Conservation (phyloP, 2,329 filamentous ascomycete genomes). For the Lecanicillium sp. region DNA sequence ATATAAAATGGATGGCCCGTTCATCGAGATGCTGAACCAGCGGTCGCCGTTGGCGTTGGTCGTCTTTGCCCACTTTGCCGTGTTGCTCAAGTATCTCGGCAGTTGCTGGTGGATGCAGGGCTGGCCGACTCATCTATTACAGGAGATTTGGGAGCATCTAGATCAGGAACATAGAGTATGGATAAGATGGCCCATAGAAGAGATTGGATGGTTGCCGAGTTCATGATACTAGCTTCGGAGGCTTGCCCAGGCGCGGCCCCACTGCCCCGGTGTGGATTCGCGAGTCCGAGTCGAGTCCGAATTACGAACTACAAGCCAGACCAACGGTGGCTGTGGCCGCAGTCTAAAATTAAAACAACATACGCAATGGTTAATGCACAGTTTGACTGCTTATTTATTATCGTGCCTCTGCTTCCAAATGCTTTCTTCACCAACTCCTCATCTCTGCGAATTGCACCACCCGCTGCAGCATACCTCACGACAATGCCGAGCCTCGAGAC, state of each 20-base stretch:
- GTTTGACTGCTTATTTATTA: too few relatives aligned
- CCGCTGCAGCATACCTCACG: background rate
- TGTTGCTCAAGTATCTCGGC: conserved; percentile 7
- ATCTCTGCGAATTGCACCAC: too few relatives aligned
- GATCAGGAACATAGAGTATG: conserved; percentile 9
- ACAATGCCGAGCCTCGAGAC: conserved; percentile 15
- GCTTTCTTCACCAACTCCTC: too few relatives aligned
- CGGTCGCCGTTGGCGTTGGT: conserved; percentile 3
- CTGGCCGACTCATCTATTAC: conserved; percentile 9
- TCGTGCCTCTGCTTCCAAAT: too few relatives aligned
- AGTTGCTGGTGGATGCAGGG: conserved; percentile 10
- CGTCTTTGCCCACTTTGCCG: conserved; percentile 9
- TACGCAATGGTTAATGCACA: too few relatives aligned
- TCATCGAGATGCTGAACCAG: background rate
- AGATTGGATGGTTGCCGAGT: conserved; percentile 7
- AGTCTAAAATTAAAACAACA: too few relatives aligned
- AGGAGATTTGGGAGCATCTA: conserved; percentile 6
- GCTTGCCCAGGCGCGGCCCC: too few relatives aligned
- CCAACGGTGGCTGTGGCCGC: too few relatives aligned
- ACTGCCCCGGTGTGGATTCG: too few relatives aligned
- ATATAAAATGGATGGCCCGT: background rate
- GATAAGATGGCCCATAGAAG: conserved; percentile 10
- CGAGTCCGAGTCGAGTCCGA: too few relatives aligned
- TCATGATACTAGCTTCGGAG: too few relatives aligned
- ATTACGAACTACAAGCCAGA: too few relatives aligned